These are phyloP conservation scores for Thermochaetoides thermophila DNA, from an alignment of 495 filamentous ascomycete species.

Conservation along the genomic window DNA sequence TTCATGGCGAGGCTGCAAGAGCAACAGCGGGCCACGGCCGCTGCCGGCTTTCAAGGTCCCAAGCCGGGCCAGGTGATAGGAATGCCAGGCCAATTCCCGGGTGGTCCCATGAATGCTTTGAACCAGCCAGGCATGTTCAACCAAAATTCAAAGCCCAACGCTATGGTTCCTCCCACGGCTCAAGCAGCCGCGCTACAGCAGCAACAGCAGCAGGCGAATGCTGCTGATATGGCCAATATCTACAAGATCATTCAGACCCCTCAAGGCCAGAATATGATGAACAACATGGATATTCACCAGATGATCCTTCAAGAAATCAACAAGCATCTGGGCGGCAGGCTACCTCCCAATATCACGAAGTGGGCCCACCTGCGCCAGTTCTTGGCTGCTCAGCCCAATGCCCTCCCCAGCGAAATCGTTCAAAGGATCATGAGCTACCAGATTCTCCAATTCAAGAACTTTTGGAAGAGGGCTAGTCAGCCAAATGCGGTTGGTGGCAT, in stretches of 20 bases:
- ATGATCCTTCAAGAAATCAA: slow-evolving; percentile 13
- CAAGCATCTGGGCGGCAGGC: not conserved
- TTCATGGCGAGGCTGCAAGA: slow-evolving; percentile 20
- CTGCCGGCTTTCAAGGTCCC: slow-evolving; percentile 6
- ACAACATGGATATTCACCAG: slow-evolving; percentile 23
- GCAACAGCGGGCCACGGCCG: slow-evolving; percentile 7
- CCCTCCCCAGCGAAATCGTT: slow-evolving; percentile 20
- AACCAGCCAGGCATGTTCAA: slow-evolving; percentile 13
- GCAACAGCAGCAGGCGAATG: slow-evolving; percentile 12
- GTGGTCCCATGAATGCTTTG: slow-evolving; percentile 5
- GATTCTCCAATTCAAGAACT: slow-evolving; percentile 34
- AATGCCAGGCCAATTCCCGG: slow-evolving; percentile 9
- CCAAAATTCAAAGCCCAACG: slow-evolving; percentile 8
- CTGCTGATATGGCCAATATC: not conserved
- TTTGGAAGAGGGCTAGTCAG: slow-evolving; percentile 6
- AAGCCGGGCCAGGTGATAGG: slow-evolving; percentile 11
- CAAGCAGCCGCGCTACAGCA: slow-evolving; percentile 1
- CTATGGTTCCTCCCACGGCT: slow-evolving; percentile 1
- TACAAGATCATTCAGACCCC: slow-evolving; percentile 8
- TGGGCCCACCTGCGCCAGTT: slow-evolving; percentile 63
- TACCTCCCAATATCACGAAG: slow-evolving; percentile 48
- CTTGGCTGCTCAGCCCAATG: slow-evolving; percentile 31
- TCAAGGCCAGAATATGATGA: slow-evolving; percentile 14
- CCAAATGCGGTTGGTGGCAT: too few relatives aligned
- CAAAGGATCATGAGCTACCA: slow-evolving; percentile 38